Percentiles rank a stretch among this genome's conserved stretches.
phyloP scores from a whole-genome alignment of 768 basidiomycete genomes.

The Boletus subcaerulescens region DNA sequence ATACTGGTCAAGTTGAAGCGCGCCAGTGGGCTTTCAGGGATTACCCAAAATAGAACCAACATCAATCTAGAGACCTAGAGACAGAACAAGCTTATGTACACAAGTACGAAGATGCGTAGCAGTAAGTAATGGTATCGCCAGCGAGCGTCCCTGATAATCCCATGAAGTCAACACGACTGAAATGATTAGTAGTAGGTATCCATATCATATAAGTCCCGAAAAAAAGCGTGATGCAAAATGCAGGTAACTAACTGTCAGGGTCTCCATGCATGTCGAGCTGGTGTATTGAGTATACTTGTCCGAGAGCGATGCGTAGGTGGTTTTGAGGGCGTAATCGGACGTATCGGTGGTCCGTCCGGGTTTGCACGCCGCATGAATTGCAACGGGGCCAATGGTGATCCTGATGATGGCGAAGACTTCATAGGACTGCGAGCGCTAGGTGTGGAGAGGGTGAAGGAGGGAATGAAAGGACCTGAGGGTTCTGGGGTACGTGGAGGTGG shows the following conservation, averaged over 20 bases:
- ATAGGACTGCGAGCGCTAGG: slow-evolving; percentile 45
- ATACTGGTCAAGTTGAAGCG: not conserved
- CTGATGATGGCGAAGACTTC: slow-evolving; percentile 55
- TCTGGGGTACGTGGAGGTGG: slow-evolving; percentile 67
- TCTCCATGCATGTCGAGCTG: slow-evolving; percentile 61
- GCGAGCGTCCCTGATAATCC: slow-evolving; percentile 27
- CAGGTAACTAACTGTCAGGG: slow-evolving; percentile 41
- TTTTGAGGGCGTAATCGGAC: slow-evolving; percentile 69
- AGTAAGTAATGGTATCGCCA: slow-evolving; percentile 20
- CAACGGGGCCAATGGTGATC: slow-evolving; percentile 74
- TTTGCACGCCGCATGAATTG: slow-evolving; percentile 86
- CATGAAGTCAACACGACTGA: slow-evolving; percentile 29
- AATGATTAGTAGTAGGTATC: slow-evolving; percentile 26
- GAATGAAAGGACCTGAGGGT: slow-evolving; percentile 52
- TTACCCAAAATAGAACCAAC: slow-evolving; percentile 16
- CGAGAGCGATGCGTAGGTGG: slow-evolving; percentile 44
- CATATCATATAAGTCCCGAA: slow-evolving; percentile 18
- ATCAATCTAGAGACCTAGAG: no score
- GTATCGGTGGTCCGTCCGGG: slow-evolving; percentile 46
- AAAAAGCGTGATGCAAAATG: slow-evolving; percentile 13
- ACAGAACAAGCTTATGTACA: slow-evolving; percentile 25
- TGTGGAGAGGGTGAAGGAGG: slow-evolving; percentile 61
- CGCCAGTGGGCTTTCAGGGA: not conserved
- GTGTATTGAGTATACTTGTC: slow-evolving; percentile 40
- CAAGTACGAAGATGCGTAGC: slow-evolving; percentile 17